Evolutionary conservation across 495 filamentous ascomycete genomes (phyloP), one percentile per base, ranked within the genome.

Genomic region (Lasiosphaeria ovina): DNA sequence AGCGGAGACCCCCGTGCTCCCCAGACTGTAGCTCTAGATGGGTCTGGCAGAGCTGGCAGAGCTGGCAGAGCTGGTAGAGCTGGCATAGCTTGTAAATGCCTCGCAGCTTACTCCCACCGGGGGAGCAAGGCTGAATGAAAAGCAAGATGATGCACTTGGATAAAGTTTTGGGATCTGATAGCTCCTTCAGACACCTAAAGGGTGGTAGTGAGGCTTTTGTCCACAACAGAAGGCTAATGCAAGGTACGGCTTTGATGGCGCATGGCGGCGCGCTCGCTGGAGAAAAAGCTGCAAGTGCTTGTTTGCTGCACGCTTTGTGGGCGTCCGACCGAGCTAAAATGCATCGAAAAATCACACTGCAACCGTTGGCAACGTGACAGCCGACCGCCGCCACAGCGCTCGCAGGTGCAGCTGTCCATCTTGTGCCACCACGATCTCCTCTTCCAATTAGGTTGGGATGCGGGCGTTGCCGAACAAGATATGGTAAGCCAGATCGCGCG

Each of bases 201-300:
- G 16, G 57, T 64, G 45, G 53, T 48, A 60, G 53, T 35, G 61
- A 45, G 50, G 45, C 56, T 59, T 51, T 52, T 36, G 31, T 44
- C 35, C 56, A 54, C 62, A 57, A 35, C 62, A 58, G 51, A 54
- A 38, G 57, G 49, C 62, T 64, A 64, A 64, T 64, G 62, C 62
- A 64, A 64, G 62, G 62, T 60, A 64, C 62, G 3, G 16, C 31
- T 17, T 34, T 49, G 12, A 47, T 47, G 8, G 42, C 44, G 36
- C 55, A 34, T 53, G 36, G 12, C 44, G 44, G 44, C 44, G 16
- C 16, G 5, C 8, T 47, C 44, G 44, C 5, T 47, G 44, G 6
- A 14, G 44, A 47, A 11, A 47, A 47, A 24, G 24, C 24, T 24
- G 24, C 16, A 42, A 8, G 38, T 42, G 8, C 38, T 8, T 42